Evolutionary conservation across 148 eudicot genomes (phyloP).

Genomic region (Silene uniflora): DNA sequence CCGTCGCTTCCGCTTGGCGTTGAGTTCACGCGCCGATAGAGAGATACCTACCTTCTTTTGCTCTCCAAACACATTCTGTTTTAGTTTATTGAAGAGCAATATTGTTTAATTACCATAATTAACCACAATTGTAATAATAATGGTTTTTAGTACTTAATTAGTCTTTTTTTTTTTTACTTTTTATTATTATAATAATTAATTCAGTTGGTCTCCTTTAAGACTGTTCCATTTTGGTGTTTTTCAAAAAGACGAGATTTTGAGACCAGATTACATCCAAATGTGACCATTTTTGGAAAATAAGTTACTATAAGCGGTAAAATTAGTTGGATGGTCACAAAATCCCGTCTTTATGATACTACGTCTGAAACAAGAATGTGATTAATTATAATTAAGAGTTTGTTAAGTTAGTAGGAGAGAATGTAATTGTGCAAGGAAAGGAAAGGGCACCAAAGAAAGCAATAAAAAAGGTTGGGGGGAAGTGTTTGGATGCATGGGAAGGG

Average conservation of each 20-base stretch:
- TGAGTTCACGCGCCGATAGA: constrained; percentile 32
- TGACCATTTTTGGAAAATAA: no score
- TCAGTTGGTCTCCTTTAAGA: no score
- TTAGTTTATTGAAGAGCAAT: neutral
- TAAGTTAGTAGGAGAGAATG: neutral
- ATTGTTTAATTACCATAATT: neutral
- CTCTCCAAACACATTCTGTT: neutral
- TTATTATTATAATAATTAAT: no score
- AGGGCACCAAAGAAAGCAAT: constrained; percentile 36
- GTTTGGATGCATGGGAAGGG: constrained; percentile 34
- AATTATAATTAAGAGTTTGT: neutral
- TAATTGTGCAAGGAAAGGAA: constrained; percentile 8
- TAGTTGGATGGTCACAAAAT: no score
- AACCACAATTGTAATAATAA: neutral
- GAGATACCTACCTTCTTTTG: neutral
- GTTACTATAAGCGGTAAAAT: no score
- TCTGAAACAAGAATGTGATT: no score
- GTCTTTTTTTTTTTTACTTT: neutral
- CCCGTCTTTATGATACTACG: no score
- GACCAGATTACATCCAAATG: no score
- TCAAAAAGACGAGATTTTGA: no score
- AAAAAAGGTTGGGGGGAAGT: constrained; percentile 26
- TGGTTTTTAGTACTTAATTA: neutral
- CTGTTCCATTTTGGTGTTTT: no score
- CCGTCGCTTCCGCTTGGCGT: constrained; percentile 87